Conservation (phyloP, 495 filamentous ascomycete genomes). For the Tuber borchii region DNA sequence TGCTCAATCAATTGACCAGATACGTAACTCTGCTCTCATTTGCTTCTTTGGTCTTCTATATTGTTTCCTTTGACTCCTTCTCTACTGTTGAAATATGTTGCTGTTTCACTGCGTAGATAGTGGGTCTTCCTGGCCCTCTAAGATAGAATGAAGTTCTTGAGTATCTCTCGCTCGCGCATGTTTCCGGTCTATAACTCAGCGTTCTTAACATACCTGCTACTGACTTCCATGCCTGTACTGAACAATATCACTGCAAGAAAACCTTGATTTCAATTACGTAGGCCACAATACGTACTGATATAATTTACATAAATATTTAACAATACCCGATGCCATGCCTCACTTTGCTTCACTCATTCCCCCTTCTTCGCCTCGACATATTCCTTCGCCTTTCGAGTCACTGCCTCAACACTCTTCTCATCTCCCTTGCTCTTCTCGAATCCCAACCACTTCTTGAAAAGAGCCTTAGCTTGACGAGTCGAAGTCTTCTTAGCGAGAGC, state of each 20-base stretch:
- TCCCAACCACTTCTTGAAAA: conserved; percentile 76
- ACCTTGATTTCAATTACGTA: background rate
- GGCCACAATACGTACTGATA: background rate
- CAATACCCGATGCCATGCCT: background rate
- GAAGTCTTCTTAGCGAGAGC: conserved; percentile 36
- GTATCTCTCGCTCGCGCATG: no score
- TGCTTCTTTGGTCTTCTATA: no score
- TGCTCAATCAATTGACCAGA: no score
- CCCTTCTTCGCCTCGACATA: conserved; percentile 56
- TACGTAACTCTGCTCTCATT: no score
- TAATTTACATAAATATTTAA: background rate
- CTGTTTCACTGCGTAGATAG: no score
- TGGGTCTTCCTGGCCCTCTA: no score
- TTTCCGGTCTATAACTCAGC: no score
- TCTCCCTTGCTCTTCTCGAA: conserved; percentile 72
- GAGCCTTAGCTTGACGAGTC: conserved; percentile 55
- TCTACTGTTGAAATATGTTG: no score
- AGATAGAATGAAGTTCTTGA: no score
- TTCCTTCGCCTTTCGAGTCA: conserved; percentile 66
- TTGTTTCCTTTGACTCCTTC: no score
- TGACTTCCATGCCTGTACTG: background rate
- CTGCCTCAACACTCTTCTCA: conserved; percentile 62
- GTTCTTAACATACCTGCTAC: background rate
- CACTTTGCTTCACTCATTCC: conserved; percentile 41
- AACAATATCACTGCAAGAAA: background rate